phyloP scores from a whole-genome alignment of 768 basidiomycete genomes.

The Serendipita sp. region DNA sequence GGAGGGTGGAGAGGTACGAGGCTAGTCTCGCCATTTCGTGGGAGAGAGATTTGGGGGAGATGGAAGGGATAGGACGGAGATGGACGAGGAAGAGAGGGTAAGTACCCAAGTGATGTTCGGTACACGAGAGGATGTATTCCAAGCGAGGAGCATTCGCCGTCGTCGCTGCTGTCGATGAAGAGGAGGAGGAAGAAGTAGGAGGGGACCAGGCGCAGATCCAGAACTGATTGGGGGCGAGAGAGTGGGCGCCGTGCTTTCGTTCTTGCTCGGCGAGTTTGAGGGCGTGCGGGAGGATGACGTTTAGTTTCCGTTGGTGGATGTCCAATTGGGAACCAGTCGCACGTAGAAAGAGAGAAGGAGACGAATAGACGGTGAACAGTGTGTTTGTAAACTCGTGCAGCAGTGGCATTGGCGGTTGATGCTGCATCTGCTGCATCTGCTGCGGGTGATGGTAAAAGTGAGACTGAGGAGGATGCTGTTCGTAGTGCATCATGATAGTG shows the following conservation, averaged over 20 bases:
- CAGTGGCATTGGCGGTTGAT: too few species aligned
- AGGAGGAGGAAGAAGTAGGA: conserved; percentile 20
- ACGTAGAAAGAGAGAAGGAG: conserved; percentile 26
- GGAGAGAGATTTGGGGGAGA: conserved; percentile 24
- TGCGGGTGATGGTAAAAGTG: too few species aligned
- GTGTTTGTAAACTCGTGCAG: too few species aligned
- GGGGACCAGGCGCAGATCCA: conserved; percentile 31
- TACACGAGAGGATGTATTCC: conserved; percentile 37
- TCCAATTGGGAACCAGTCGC: conserved; percentile 25
- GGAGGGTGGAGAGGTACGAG: conserved; percentile 21
- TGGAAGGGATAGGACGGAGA: conserved; percentile 18
- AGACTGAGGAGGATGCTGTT: too few species aligned
- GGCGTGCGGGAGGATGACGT: conserved; percentile 38
- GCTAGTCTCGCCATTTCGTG: conserved; percentile 31
- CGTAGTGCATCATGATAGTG: too few species aligned
- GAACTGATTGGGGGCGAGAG: conserved; percentile 19
- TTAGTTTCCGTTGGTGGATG: conserved; percentile 26
- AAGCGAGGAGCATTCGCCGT: conserved; percentile 5
- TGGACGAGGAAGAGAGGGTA: conserved; percentile 55
- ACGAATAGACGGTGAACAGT: conserved; percentile 20
- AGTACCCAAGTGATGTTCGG: conserved; percentile 34
- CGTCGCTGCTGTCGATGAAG: background rate
- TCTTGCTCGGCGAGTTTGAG: conserved; percentile 21
- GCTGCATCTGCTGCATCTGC: too few species aligned
- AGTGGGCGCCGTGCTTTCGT: conserved; percentile 14